Evolutionary conservation across 2,329 filamentous ascomycete species (phyloP), one percentile per base, ranked within the genome.

Genomic region (Tricladium varicosporioides): DNA sequence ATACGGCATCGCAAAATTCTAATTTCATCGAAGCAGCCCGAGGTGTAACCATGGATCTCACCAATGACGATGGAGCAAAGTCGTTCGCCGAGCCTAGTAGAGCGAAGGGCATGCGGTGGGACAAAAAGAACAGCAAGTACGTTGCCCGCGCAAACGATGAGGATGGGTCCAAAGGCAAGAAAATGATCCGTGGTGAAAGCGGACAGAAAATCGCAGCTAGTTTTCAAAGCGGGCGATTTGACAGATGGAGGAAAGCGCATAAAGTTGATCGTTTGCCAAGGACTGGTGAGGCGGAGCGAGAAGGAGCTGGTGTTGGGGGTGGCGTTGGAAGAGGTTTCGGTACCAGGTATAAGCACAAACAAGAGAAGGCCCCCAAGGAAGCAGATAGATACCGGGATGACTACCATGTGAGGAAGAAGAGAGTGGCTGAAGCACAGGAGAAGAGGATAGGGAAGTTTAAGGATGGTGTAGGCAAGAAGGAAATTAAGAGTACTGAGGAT

Each of bases 81-180:
- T 81, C 84, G 1, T 95, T 97, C 71, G 92, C 85, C 60, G 85
- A 90, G 66, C 85, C 91, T 2, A 83, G 86, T 48, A 88, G 86
- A 66, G 75, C 86, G 49, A 83, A 86, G 64, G 79, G 83, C 48
- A 87, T 96, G 86, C 88, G 94, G 64, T 99, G 94, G 94, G 94
- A 99, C 77, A 93, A 95, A 78, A 96, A 96, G 74, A 84, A 86
- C 69, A 95, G 90, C 76, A 97, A 97, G 75, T 99, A 97, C 76
- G 93, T 99, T 36, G 80, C 90, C 11, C 85, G 90, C 36, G 86
- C 86, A 66, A 97, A 99, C 78, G 94, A 99, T 75, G 90, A 96
- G 66, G 95, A 99, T 75, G 94, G 94, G 42, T 95, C 84, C 66
- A 87, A 86, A 69, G 82, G 82, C 48, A 72, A 76, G 58, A 82